These are phyloP conservation scores for Sideroxylon spinosum DNA, from an alignment of 179 eudicot species.

Conservation along the genomic window DNA sequence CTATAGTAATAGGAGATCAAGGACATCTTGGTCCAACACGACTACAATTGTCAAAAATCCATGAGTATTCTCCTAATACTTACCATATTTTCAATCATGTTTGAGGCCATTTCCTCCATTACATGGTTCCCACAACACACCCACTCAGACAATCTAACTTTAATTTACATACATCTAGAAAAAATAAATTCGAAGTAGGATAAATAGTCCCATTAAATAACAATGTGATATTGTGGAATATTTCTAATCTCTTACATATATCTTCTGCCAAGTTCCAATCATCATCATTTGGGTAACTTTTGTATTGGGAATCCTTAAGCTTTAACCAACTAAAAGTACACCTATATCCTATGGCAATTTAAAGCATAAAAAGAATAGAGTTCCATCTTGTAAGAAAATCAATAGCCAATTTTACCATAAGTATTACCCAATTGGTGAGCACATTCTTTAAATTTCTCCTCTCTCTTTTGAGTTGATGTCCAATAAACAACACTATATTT, in stretches of 20 bases:
- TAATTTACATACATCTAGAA: neutral
- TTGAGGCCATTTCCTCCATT: neutral
- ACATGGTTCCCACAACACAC: neutral
- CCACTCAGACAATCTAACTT: neutral
- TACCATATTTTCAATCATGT: neutral
- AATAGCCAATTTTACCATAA: neutral
- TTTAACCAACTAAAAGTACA: neutral
- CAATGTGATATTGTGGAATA: neutral
- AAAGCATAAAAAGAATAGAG: neutral
- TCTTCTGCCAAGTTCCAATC: conserved; percentile 1
- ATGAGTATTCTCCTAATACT: neutral
- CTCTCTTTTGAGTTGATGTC: neutral
- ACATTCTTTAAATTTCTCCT: neutral
- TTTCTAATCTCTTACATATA: neutral
- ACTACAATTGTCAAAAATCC: neutral
- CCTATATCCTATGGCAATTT: neutral
- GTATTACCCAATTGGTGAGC: neutral
- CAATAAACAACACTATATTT: neutral
- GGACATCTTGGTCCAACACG: neutral
- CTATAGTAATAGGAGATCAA: neutral
- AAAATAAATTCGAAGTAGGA: neutral
- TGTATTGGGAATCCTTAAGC: neutral
- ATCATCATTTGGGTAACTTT: neutral
- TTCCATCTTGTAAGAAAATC: conserved; percentile 1
- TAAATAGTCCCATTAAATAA: neutral